Conservation (phyloP, 768 basidiomycete genomes). For the Myochromella boudieri region DNA sequence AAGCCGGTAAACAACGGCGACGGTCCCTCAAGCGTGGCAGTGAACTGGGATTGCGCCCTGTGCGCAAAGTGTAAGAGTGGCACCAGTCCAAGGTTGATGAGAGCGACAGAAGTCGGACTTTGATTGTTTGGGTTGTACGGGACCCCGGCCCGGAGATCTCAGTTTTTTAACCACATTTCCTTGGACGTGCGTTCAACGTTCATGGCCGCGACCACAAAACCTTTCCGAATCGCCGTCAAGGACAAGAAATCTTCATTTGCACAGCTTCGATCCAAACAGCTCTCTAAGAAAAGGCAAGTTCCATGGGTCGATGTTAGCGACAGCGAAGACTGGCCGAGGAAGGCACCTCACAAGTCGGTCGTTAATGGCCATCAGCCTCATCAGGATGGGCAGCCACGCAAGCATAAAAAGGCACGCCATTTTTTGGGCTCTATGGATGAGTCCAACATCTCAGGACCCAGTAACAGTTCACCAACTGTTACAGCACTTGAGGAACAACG, state of each 20-base stretch:
- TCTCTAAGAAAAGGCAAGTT: slow-evolving; percentile 21
- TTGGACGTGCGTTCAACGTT: not conserved
- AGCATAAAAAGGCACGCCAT: slow-evolving; percentile 34
- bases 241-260: slow-evolving; percentile 1
- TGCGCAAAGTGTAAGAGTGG: slow-evolving; percentile 16
- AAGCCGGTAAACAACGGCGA: slow-evolving; percentile 42
- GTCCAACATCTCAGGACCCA: slow-evolving; percentile 22
- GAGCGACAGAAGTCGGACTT: slow-evolving; percentile 14
- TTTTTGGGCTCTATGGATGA: not conserved
- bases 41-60: slow-evolving; percentile 20
- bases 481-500: slow-evolving; percentile 67
- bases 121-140: too few relatives aligned
- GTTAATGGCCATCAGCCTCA: slow-evolving; percentile 20
- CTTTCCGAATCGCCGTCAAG: slow-evolving; percentile 13
- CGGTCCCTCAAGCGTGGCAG: slow-evolving; percentile 42
- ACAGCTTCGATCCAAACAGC: slow-evolving; percentile 2
- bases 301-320: slow-evolving; percentile 42
- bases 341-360: slow-evolving; percentile 29
- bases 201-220: slow-evolving; percentile 9
- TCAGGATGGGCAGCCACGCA: slow-evolving; percentile 22
- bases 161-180: not conserved
- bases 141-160: too few relatives aligned
- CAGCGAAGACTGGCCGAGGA: slow-evolving; percentile 31
- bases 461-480: slow-evolving; percentile 21
- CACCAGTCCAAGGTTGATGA: slow-evolving; percentile 18